Evolutionary conservation across 2,329 filamentous ascomycete genomes (phyloP).

Genomic region (Xylaria sp.): DNA sequence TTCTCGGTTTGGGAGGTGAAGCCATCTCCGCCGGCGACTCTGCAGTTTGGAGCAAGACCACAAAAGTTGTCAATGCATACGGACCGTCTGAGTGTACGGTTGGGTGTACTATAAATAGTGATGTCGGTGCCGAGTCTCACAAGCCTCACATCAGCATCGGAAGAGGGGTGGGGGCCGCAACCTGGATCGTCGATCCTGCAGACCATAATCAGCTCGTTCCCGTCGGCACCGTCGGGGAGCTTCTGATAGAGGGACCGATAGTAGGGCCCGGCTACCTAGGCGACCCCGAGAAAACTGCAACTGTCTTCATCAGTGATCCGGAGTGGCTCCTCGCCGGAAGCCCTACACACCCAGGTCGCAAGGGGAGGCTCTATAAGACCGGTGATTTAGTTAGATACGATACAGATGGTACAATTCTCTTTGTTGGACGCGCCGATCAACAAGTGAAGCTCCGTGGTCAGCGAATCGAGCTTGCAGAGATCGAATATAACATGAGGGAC

Average conservation of each 20-base stretch:
- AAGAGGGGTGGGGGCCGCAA: slow-evolving; percentile 58
- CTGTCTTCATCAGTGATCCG: slow-evolving; percentile 67
- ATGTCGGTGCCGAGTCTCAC: slow-evolving; percentile 52
- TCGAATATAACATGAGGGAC: slow-evolving; percentile 61
- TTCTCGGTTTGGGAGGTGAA: slow-evolving; percentile 63
- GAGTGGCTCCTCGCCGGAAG: slow-evolving; percentile 61
- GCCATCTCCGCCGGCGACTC: slow-evolving; percentile 64
- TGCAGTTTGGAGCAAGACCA: slow-evolving; percentile 58
- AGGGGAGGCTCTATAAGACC: slow-evolving; percentile 66
- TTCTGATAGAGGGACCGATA: slow-evolving; percentile 68
- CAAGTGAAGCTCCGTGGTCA: slow-evolving; percentile 76
- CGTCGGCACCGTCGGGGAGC: slow-evolving; percentile 62
- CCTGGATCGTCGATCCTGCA: slow-evolving; percentile 64
- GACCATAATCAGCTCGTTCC: slow-evolving; percentile 60
- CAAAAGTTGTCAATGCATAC: slow-evolving; percentile 63
- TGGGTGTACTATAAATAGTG: slow-evolving; percentile 61
- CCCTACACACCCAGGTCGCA: slow-evolving; percentile 51
- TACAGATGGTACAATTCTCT: slow-evolving; percentile 63
- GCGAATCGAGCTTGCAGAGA: slow-evolving; percentile 69
- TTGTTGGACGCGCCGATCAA: slow-evolving; percentile 73
- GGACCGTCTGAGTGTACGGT: slow-evolving; percentile 67
- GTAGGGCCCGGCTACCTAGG: slow-evolving; percentile 72
- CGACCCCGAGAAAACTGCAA: slow-evolving; percentile 66
- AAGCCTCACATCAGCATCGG: slow-evolving; percentile 58
- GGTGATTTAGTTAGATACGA: slow-evolving; percentile 69